Conservation (phyloP, 495 filamentous ascomycete genomes). For the Poronia punctata region DNA sequence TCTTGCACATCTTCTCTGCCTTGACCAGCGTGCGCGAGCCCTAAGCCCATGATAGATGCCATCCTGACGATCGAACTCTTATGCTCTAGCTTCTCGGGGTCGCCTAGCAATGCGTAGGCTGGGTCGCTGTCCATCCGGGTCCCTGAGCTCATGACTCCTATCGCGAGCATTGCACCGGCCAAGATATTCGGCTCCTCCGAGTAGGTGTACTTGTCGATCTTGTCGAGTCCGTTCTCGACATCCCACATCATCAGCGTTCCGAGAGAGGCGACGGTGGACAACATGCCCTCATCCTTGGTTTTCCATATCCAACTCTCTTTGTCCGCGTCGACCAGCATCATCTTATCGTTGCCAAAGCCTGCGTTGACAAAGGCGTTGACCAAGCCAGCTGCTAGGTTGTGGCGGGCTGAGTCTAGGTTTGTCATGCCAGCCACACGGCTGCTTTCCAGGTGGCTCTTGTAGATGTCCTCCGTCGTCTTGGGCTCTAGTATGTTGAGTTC, state of each 20-base stretch:
- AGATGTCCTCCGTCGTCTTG: conserved; percentile 96
- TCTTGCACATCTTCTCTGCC: conserved; percentile 79
- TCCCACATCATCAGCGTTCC: conserved; percentile 89
- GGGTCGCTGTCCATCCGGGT: conserved; percentile 82
- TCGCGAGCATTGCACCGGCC: conserved; percentile 82
- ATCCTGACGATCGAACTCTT: conserved; percentile 70
- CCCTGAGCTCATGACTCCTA: conserved; percentile 89
- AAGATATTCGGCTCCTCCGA: conserved; percentile 75
- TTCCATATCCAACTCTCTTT: conserved; percentile 97
- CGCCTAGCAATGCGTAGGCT: conserved; percentile 75
- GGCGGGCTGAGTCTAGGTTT: conserved; percentile 87
- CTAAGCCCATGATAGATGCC: conserved; percentile 89
- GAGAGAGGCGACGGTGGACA: conserved; percentile 88
- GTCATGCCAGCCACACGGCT: conserved; percentile 84
- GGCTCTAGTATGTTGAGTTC: conserved; percentile 96
- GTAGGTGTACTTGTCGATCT: conserved; percentile 90
- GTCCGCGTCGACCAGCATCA: conserved; percentile 81
- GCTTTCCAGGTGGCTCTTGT: conserved; percentile 97
- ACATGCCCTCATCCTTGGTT: conserved; percentile 96
- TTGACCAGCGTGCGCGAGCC: conserved; percentile 86
- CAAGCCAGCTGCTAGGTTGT: conserved; percentile 93
- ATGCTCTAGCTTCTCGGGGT: conserved; percentile 65
- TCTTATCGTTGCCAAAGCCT: conserved; percentile 90
- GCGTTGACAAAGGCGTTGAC: conserved; percentile 96
- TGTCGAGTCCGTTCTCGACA: conserved; percentile 78